Base-by-base conservation (phyloP, 2,329 filamentous ascomycete genomes). In the Beauveria varroae region DNA sequence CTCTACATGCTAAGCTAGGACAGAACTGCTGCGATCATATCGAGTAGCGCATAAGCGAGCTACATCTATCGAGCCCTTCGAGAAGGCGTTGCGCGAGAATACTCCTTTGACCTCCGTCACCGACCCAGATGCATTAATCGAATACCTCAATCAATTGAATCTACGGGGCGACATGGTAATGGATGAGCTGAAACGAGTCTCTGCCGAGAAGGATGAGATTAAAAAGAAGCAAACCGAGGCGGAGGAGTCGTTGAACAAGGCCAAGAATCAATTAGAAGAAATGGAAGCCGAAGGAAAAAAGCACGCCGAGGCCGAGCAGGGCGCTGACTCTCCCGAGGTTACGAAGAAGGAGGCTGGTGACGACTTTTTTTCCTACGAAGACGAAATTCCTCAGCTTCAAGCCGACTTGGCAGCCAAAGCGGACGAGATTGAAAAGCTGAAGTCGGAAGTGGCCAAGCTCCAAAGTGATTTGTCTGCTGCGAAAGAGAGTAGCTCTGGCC, bases 311-410 rank as follows among this genome's bases (percentile, higher is more conserved):
- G 60, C 65, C 7, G 65, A 67, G 7, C 44, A 54, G n/a, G 54
- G 46, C 9, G 34, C 26, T 1, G 20, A 53, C 2, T 24, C 28
- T 37, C 1, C 24, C 10, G 14, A 59, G n/a, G 3, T 28, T 37
- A 65, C 61, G 2, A 61, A 63, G 7, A 70, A 69, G 64, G 66
- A 70, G 3, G 72, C 75, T 5, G 76, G 73, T 20, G 89, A 93
- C 65, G 90, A 96, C 54, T 89, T 97, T 74, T 97, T 97, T 75
- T 96, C 92, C 0, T 96, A 92, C 67, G 93, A 98, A 62, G 88
- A 88, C 56, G 93, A 98, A 74, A 80, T 96, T 16, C 89, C 90
- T 3, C 85, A 90, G 59, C 76, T 96, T n/a, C 88, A 96, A 68
- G 81, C 83, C 1, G 88, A 95, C 66, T 73, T 95, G 3, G 81